Conservation (phyloP, 306 rosid species). For the Trichosanthes truncata region DNA sequence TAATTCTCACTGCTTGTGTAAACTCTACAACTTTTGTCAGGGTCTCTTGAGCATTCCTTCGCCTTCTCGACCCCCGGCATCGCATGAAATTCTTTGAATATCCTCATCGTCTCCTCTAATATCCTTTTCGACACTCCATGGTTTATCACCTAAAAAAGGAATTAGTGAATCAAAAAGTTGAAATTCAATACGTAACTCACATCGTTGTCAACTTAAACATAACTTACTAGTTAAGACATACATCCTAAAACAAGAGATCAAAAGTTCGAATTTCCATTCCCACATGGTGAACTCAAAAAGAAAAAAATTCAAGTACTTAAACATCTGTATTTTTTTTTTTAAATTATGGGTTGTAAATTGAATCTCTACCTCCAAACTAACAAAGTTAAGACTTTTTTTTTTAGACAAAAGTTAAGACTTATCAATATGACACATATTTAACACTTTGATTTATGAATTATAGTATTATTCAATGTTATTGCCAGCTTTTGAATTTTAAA, state of each 20-base stretch:
- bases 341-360: neutral
- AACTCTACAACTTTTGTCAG: constrained; percentile 36
- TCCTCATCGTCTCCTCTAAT: constrained; percentile 24
- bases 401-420: too few relatives aligned
- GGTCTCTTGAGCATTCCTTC: constrained; percentile 45
- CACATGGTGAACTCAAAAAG: too few relatives aligned
- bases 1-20: constrained; percentile 59
- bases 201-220: too few relatives aligned
- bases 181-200: too few relatives aligned
- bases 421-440: neutral
- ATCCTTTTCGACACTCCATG: constrained; percentile 52
- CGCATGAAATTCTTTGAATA: constrained; percentile 51
- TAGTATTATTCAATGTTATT: neutral
- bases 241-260: too few relatives aligned
- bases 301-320: too few relatives aligned
- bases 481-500: neutral
- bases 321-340: too few relatives aligned
- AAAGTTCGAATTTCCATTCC: too few relatives aligned
- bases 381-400: too few relatives aligned
- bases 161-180: too few relatives aligned
- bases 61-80: constrained; percentile 50
- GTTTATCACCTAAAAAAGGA: constrained; percentile 38
- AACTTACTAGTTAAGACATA: too few relatives aligned
- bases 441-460: neutral
- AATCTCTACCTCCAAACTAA: too few relatives aligned